Conservation (phyloP, 805 yeast species). For the Suhomyces canberraensis region DNA sequence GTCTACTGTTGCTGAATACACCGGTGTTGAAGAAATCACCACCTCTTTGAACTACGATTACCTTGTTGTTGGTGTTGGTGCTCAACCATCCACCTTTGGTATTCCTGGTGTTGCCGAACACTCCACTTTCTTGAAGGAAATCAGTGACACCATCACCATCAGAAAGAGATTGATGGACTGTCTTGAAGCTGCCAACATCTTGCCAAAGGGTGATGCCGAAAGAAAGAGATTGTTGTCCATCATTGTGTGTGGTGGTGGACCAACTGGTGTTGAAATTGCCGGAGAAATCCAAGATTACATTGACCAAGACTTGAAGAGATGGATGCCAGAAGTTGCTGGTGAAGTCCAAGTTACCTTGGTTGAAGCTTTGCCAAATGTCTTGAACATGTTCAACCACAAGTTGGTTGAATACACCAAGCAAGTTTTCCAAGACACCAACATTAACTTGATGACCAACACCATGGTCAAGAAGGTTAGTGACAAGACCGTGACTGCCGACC, state of each 20-base stretch:
- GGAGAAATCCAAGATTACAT: conserved; percentile 95
- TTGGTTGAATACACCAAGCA: conserved; percentile 76
- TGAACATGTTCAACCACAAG: conserved; percentile 68
- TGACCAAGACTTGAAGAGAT: conserved; percentile 82
- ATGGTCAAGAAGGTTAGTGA: conserved; percentile 84
- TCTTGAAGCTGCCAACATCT: conserved; percentile 81
- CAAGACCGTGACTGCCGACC: conserved; percentile 65
- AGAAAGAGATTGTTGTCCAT: conserved; percentile 81
- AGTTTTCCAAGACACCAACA: conserved; percentile 63
- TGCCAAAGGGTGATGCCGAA: conserved; percentile 73
- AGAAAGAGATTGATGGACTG: conserved; percentile 80
- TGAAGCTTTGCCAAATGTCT: conserved; percentile 88
- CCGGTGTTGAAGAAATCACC: conserved; percentile 42
- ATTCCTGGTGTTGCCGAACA: conserved; percentile 90
- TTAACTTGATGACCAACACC: conserved; percentile 76
- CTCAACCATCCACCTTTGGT: conserved; percentile 91
- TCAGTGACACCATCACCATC: conserved; percentile 81
- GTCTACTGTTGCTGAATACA: conserved; percentile 38
- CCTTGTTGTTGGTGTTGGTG: conserved; percentile 91
- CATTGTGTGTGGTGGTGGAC: conserved; percentile 97
- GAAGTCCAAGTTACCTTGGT: conserved; percentile 83
- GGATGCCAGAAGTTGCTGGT: conserved; percentile 81
- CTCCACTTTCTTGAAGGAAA: conserved; percentile 87
- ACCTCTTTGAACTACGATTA: conserved; percentile 66
- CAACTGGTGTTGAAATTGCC: conserved; percentile 97